Conservation (phyloP, 192 early-diverging fungal genomes). For the Thoreauomyces humboldtii region DNA sequence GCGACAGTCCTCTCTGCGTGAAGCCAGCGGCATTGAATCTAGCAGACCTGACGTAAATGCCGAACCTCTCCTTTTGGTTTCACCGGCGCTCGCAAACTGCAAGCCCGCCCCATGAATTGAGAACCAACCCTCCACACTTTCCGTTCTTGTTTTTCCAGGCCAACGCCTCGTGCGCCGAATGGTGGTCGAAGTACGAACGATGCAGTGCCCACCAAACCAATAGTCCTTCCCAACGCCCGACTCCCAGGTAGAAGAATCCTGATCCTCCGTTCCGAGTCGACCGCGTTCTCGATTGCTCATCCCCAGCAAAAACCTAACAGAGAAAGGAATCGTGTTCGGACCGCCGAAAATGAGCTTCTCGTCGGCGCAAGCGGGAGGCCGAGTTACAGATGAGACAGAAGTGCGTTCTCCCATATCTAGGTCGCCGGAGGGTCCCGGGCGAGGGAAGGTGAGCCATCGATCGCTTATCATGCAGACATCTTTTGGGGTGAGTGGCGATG, state of each 20-base stretch:
- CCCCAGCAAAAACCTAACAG: constrained; percentile 12
- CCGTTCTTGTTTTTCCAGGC: not conserved
- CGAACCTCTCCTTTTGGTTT: too few relatives aligned
- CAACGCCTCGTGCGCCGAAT: not conserved
- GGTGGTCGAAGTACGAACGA: not conserved
- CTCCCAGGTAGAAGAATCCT: not conserved
- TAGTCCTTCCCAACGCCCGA: not conserved
- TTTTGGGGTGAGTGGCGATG: not conserved
- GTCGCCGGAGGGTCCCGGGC: not conserved
- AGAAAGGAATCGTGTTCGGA: constrained; percentile 31
- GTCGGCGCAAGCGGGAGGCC: constrained; percentile 17
- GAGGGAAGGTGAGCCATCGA: not conserved
- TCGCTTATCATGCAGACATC: not conserved
- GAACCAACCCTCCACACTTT: not conserved
- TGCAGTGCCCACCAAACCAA: too few relatives aligned
- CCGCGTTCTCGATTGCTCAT: too few relatives aligned
- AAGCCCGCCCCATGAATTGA: too few relatives aligned
- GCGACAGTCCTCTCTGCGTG: constrained; percentile 22
- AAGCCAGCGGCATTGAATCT: constrained; percentile 15
- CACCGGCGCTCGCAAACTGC: constrained; percentile 7
- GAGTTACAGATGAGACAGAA: not conserved
- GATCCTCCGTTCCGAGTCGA: not conserved
- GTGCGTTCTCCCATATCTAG: not conserved
- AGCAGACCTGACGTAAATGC: too few relatives aligned
- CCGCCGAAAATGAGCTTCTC: constrained; percentile 39